phyloP scores from a whole-genome alignment of 306 rosid genomes.

The Quercus ilex region DNA sequence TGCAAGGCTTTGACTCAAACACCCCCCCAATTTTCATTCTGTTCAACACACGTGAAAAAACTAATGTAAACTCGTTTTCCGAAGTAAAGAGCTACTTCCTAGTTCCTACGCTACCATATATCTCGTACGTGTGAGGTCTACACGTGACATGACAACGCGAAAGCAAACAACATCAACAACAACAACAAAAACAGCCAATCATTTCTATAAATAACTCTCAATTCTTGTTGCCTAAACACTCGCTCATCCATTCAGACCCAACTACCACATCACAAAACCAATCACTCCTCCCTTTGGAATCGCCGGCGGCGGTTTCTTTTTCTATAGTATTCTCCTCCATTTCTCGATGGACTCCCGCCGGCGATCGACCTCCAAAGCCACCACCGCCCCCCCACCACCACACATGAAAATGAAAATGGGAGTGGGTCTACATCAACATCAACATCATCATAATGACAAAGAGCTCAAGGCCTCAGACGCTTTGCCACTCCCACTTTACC shows the following conservation, averaged over 20 bases:
- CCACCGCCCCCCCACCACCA: constrained; percentile 6
- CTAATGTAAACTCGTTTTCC: too few relatives aligned
- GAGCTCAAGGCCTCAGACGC: constrained; percentile 32
- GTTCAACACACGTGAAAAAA: too few relatives aligned
- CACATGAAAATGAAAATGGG: constrained; percentile 11
- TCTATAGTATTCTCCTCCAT: background rate
- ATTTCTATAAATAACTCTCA: background rate
- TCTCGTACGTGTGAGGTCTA: background rate
- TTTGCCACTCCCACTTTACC: constrained; percentile 41
- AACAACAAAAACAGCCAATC: background rate
- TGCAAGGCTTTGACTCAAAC: too few relatives aligned
- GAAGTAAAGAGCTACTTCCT: too few relatives aligned
- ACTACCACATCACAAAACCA: background rate
- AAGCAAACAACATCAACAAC: too few relatives aligned
- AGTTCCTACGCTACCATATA: too few relatives aligned
- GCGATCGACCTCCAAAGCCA: constrained; percentile 28
- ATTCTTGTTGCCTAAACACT: background rate
- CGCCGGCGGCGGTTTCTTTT: constrained; percentile 11
- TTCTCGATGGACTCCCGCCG: constrained; percentile 59
- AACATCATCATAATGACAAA: background rate
- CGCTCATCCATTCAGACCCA: constrained; percentile 7
- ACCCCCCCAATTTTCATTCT: too few relatives aligned
- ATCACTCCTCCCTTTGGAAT: background rate
- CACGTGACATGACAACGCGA: too few relatives aligned
- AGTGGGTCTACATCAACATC: constrained; percentile 3